Base-by-base conservation (phyloP, 139 green algal species). In the Chlorella ohadii region DNA sequence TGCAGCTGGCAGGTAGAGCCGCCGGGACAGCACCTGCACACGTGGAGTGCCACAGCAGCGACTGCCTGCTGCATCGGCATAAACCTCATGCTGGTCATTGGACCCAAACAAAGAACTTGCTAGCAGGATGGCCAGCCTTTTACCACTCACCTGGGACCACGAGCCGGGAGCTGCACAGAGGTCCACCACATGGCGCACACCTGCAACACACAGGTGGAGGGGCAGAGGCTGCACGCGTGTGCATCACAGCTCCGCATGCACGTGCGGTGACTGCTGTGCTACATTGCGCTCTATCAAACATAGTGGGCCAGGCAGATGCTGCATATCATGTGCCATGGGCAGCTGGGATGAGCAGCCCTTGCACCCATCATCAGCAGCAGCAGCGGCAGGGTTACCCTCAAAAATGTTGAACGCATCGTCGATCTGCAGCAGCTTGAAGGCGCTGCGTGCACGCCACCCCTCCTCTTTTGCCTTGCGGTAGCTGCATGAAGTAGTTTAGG, bases 381-480 rank as follows among this genome's bases (percentile, higher is more conserved):
- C 44, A 9, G 44, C 44, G 44, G 44, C 44, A 51, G 7, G 6
- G 44, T 9, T 51, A 93, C 93, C 94, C 38, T 88, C 73, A 31
- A 99, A 94, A 7, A 99, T 94, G 67, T 94, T 67, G 84, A 98
- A 99, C 12, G 92, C 91, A 38, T 99, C 97, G 81, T 99, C 97
- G 4, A 99, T 95, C 77, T 99, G 97, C 61, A 99, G 90, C 36
- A 99, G 91, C 88, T 99, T 99, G 89, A 96, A 99, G 0, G 97
- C 97, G 65, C 89, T 96, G 33, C 97, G 86, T 6, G 97, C 97
- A 4, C 97, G 89, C 97, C 97, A 99, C 11, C 97, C 97, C 83
- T 99, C 97, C 88, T 99, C 97, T 82, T 99, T 99, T 12, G 97
- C 97, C 57, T 97, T 97, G 0, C 97, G 87, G 79, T 96, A 96